Conservation (phyloP, 208 protist species). For the Lotmaria passim region DNA sequence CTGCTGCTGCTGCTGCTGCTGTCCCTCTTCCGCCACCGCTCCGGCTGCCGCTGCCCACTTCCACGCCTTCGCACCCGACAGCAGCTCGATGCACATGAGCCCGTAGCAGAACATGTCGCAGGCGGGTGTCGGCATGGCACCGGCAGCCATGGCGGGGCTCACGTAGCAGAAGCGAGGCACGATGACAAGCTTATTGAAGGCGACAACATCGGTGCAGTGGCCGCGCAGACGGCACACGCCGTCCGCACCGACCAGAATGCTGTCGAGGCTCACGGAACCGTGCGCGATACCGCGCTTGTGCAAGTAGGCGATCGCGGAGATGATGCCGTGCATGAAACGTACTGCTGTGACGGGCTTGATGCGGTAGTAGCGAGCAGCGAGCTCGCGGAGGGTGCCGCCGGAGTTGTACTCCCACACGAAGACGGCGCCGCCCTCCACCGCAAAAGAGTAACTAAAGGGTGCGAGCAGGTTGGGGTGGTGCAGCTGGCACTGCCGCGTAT, state of each 20-base stretch:
- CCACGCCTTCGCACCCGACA: conserved; percentile 37
- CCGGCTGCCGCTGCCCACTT: conserved; percentile 32
- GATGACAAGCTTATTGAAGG: conserved; percentile 28
- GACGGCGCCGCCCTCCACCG: conserved; percentile 15
- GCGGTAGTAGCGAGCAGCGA: conserved; percentile 28
- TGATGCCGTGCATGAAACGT: conserved; percentile 57
- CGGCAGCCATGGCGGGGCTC: conserved; percentile 66
- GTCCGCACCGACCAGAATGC: conserved; percentile 60
- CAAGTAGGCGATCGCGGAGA: conserved; percentile 59
- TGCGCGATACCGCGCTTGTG: conserved; percentile 59
- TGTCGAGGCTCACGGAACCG: conserved; percentile 68
- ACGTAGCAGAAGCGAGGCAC: conserved; percentile 54
- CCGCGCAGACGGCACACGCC: conserved; percentile 67
- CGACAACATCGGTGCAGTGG: conserved; percentile 31
- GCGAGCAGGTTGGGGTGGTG: conserved; percentile 21
- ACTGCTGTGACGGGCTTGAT: conserved; percentile 24
- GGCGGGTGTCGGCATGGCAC: conserved; percentile 36
- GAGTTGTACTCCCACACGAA: conserved; percentile 45
- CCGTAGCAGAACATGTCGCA: conserved; percentile 76
- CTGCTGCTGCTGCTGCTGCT: no score
- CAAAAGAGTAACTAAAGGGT: conserved; percentile 8
- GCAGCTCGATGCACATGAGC: conserved; percentile 60
- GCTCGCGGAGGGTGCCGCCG: conserved; percentile 41
- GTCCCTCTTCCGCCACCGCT: no score
- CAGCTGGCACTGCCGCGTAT: not conserved